Evolutionary conservation across 768 basidiomycete species (phyloP), one percentile per base, ranked within the genome.

Genomic region (Naganishia randhawae): DNA sequence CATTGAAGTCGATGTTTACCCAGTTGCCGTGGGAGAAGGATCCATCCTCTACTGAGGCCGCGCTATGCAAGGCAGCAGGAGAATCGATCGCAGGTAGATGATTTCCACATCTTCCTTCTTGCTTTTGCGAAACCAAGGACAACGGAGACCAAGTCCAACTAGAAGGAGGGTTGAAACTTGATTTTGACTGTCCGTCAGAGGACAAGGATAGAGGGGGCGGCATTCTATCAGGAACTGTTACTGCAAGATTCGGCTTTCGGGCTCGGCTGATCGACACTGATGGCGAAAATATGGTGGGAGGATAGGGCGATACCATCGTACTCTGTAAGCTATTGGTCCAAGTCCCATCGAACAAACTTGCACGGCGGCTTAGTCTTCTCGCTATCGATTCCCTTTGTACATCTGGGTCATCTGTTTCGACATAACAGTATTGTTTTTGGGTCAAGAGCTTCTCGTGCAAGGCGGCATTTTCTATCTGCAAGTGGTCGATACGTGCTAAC

Each of bases 361-460:
- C 57, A 6, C 57, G 57, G 4, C 57, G 57, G 29, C 41, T 61
- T 22, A 61, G n/a, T 14, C 37, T 61, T 29, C 57, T 39, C 19
- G 19, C 25, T 22, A 48, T 22, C n/a, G 45, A 48, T n/a, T 41
- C 35, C 2, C 37, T 29, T 29, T 37, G 57, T 25, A 42, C 14
- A 27, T 22, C n/a, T 3, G 37, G 25, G 2, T 13, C 22, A 3
- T 25, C 37, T 27, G 16, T 10, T 22, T 61, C 10, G 37, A 61
- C 25, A 16, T 41, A 25, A 39, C 17, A 27, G 27, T 39, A 13
- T 7, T 61, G 57, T 61, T 61, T 39, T 25, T 61, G 57, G n/a
- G 39, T 41, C 57, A 61, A 61, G 27, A 61, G 57, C 39, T 61
- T 61, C 22, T 61, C 57, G n/a, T 61, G 57, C n/a, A 61, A 22